A percentile compares a stretch with the other conserved stretches of the same genome.
Conservation (phyloP, 805 yeast species). For the Metschnikowia lunata region DNA sequence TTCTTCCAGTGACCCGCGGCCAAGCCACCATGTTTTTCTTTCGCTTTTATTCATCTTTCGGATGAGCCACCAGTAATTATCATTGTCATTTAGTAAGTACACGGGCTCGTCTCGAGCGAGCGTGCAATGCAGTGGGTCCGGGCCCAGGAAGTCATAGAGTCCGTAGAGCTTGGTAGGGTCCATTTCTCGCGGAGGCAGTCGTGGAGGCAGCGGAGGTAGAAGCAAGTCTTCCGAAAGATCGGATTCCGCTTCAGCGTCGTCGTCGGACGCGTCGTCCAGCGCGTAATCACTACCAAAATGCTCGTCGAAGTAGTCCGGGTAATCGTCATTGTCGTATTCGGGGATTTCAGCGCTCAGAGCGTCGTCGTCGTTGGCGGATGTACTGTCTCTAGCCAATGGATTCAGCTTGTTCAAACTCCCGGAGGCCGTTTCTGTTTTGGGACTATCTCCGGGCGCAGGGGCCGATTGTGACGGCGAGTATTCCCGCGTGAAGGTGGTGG, state of each 20-base stretch:
- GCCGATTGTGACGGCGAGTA: constrained; percentile 16
- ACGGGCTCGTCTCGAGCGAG: constrained; percentile 79
- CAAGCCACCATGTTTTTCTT: constrained; percentile 15
- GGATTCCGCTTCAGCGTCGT: constrained; percentile 27
- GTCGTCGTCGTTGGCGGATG: not conserved
- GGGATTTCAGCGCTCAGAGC: not conserved
- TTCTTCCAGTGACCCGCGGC: constrained; percentile 14
- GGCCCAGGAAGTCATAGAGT: constrained; percentile 80
- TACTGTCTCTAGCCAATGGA: not conserved
- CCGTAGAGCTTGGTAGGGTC: constrained; percentile 85
- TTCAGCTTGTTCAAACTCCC: not conserved
- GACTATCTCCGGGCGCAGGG: not conserved
- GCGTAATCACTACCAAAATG: constrained; percentile 9
- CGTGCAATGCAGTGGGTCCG: constrained; percentile 88
- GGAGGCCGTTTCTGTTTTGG: not conserved
- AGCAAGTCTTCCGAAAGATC: constrained; percentile 40
- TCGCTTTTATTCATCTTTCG: constrained; percentile 37
- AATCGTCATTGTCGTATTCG: constrained; percentile 1
- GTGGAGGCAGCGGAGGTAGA: constrained; percentile 59
- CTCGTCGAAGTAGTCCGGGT: constrained; percentile 7
- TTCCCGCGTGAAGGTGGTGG: constrained; percentile 27
- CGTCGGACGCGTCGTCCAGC: constrained; percentile 7
- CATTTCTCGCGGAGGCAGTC: constrained; percentile 75
- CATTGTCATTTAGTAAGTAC: constrained; percentile 76
- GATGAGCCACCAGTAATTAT: constrained; percentile 96